Evolutionary conservation across 495 filamentous ascomycete genomes (phyloP).

Genomic region (Filosporella fistucella): DNA sequence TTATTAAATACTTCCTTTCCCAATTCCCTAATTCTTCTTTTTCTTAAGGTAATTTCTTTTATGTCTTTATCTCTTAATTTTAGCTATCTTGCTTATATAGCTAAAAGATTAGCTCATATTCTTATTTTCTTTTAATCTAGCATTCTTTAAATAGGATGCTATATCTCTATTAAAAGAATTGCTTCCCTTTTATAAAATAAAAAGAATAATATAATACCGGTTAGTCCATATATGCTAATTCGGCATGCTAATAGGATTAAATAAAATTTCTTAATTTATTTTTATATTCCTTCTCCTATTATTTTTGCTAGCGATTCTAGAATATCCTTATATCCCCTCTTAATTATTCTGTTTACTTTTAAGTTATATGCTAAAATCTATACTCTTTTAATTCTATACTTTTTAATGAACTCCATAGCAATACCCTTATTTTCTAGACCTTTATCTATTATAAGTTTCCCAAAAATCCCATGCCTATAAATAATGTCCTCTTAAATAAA

Average conservation of each 20-base stretch:
- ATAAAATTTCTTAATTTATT: not conserved
- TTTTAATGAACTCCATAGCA: not conserved
- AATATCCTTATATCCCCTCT: not conserved
- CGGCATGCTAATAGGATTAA: not conserved
- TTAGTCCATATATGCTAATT: not conserved
- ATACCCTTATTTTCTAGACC: not conserved
- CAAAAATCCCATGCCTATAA: not conserved
- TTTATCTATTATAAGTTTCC: not conserved
- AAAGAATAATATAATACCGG: not conserved
- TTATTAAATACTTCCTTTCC: not conserved
- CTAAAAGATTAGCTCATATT: not conserved
- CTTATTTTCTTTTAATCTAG: not conserved
- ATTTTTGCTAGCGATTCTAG: not conserved
- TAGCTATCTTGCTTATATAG: not conserved
- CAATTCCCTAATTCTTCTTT: not conserved
- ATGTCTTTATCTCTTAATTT: not conserved
- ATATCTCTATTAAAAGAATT: not conserved
- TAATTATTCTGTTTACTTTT: not conserved
- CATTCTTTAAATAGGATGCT: not conserved
- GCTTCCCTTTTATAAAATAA: not conserved
- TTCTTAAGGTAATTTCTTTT: not conserved
- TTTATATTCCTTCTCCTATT: not conserved
- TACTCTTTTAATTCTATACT: slow-evolving; percentile 1
- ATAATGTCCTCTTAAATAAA: not conserved
- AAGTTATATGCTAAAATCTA: not conserved